phyloP scores from a whole-genome alignment of 2,329 filamentous ascomycete species.

The Chaetomium strumarium region DNA sequence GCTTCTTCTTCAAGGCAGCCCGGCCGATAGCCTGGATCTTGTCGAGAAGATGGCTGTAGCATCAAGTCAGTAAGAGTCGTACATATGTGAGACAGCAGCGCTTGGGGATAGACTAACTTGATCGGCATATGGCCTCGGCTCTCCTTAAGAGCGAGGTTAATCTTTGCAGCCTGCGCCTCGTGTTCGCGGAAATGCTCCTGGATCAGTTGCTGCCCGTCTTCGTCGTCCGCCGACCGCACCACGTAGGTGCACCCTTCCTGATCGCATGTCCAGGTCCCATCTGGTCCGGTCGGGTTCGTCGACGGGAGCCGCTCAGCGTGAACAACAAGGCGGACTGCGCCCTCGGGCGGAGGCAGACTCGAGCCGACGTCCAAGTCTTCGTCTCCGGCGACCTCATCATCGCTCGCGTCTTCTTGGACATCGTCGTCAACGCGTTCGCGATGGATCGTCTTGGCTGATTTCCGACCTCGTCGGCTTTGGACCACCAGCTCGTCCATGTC shows the following conservation, averaged over 20 bases:
- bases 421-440: conserved; percentile 31
- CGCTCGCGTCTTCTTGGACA: conserved; percentile 21
- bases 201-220: conserved; percentile 51
- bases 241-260: conserved; percentile 59
- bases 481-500: conserved; percentile 34
- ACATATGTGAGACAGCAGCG: background rate
- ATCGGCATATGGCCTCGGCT: conserved; percentile 51
- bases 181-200: conserved; percentile 57
- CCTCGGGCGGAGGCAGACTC: conserved; percentile 19
- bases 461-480: conserved; percentile 22
- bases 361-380: conserved; percentile 2
- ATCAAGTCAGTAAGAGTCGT: conserved; percentile 28
- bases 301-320: conserved; percentile 46
- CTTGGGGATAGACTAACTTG: conserved; percentile 40
- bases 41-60: conserved; percentile 47
- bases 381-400: conserved; percentile 16
- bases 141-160: conserved; percentile 50
- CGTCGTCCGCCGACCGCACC: conserved; percentile 55
- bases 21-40: conserved; percentile 46
- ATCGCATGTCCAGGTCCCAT: conserved; percentile 61
- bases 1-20: conserved; percentile 31
- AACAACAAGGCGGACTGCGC: conserved; percentile 40
- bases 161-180: conserved; percentile 46
- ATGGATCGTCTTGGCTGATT: conserved; percentile 33
- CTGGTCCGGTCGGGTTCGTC: conserved; percentile 46